Evolutionary conservation across 306 rosid species (phyloP), one percentile per base, ranked within the genome.

Genomic region (Medicago ruthenica): DNA sequence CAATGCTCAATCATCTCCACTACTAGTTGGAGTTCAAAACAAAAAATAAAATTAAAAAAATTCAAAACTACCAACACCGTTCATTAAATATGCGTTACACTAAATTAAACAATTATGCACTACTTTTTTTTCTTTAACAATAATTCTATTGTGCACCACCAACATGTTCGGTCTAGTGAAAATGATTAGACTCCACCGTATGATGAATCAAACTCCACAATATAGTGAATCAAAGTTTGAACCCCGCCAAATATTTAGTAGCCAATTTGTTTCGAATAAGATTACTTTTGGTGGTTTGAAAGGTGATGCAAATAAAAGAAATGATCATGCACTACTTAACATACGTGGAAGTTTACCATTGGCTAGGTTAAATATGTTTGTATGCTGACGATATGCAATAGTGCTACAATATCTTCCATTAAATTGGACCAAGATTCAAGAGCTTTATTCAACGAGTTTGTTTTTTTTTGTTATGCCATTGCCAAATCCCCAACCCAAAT

Each of bases 1-100:
- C 71, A 20, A 67, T 67, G 71, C 53, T 40, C 53, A 66, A 66
- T 66, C 34, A 61, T 66, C 71, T 42, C 73, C 73, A 68, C 73
- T 22, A 44, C 63, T 22, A 21, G 16, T 27, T 60, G 17, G 18
- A 13, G 8, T 59, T 59, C 66, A 24, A 59, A 50, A 7, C 10
- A 7, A n/a, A 50, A 5, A 7, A 7, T 16, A 1, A n/a, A 22
- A 11, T 59, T n/a, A n/a, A n/a, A 6, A 31, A 14, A 14, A 61
- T 14, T 27, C 42, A 27, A 31, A 6, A 61, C 2, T 31, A 61
- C 67, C 18, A 1, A 14, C 67, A 61, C 67, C 67, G 67, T 61
- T 31, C 67, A 61, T 61, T 60, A 14, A 14, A 27, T 61, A 61
- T 61, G 40, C 31, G 2, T 5, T 14, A 61, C 12, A 61, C 34